Percentiles rank a stretch among this genome's conserved stretches.
Conservation (phyloP, 2,329 filamentous ascomycete genomes). For the Phialophora chinensis region DNA sequence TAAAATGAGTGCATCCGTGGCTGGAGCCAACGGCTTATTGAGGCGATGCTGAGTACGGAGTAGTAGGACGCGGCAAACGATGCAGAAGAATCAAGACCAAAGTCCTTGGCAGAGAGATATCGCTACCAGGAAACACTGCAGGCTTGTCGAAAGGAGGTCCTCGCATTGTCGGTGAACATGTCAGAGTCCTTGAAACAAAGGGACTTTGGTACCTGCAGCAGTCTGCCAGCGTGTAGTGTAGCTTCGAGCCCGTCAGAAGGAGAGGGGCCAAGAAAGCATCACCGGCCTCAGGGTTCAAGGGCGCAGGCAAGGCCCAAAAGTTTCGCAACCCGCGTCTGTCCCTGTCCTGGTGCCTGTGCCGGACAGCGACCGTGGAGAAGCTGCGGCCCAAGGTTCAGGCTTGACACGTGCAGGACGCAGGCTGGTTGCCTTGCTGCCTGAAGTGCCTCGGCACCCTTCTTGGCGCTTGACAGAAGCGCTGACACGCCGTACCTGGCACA, state of each 20-base stretch:
- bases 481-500: background rate
- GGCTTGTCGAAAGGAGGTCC: background rate
- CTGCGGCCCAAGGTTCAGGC: slow-evolving; percentile 3
- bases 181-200: background rate
- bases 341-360: background rate
- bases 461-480: background rate
- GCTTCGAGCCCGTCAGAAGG: background rate
- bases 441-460: background rate
- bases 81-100: background rate
- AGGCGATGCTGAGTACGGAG: background rate
- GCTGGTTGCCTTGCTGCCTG: slow-evolving; percentile 13
- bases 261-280: background rate
- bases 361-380: slow-evolving; percentile 5
- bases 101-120: background rate
- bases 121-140: background rate
- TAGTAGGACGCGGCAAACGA: background rate
- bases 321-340: background rate
- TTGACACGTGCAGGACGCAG: slow-evolving; percentile 5
- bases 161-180: background rate
- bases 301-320: background rate
- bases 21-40: slow-evolving; percentile 11
- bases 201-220: background rate
- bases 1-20: slow-evolving; percentile 5
- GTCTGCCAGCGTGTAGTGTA: background rate
- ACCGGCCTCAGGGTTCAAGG: background rate